Evolutionary conservation across 75 land plant species (phyloP).

Genomic region (Azolla pinnata): DNA sequence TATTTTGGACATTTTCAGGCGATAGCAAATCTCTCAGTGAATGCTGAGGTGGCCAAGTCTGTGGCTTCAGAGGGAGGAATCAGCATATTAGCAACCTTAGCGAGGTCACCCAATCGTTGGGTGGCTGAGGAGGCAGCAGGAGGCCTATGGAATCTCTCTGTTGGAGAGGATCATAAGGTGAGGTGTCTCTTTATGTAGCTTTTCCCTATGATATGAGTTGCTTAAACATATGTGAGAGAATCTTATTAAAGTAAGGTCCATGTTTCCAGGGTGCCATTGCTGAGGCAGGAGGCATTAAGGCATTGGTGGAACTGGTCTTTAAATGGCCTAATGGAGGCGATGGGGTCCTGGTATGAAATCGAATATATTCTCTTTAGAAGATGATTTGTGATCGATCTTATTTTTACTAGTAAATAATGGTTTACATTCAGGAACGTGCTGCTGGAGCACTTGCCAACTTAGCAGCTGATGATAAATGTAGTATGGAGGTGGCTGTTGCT

Average conservation of each 20-base stretch:
- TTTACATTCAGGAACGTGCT: constrained; percentile 63
- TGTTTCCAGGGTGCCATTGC: constrained; percentile 81
- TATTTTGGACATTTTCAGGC: constrained; percentile 40
- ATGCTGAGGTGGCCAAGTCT: constrained; percentile 87
- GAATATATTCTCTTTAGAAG: not conserved
- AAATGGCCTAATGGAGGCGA: constrained; percentile 90
- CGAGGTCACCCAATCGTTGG: constrained; percentile 82
- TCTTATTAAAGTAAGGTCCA: too few relatives aligned
- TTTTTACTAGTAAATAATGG: not conserved
- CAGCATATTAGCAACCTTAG: constrained; percentile 64
- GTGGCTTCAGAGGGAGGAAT: constrained; percentile 96
- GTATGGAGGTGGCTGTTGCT: constrained; percentile 87
- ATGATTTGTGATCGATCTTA: not conserved
- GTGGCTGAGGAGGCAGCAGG: constrained; percentile 99
- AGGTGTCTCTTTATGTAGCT: not conserved
- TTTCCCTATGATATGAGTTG: not conserved
- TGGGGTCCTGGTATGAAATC: constrained; percentile 63
- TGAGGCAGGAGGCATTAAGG: constrained; percentile 87
- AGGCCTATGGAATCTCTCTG: constrained; percentile 98
- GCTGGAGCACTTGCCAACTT: constrained; percentile 98
- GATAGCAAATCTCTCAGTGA: constrained; percentile 92
- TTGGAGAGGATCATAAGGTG: constrained; percentile 99
- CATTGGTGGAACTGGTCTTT: constrained; percentile 85
- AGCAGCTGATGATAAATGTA: constrained; percentile 98
- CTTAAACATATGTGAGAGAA: not conserved